Percentiles rank a stretch among this genome's conserved stretches.
phyloP scores from a whole-genome alignment of 2,329 filamentous ascomycete genomes.

The Aureobasidium uvarum region DNA sequence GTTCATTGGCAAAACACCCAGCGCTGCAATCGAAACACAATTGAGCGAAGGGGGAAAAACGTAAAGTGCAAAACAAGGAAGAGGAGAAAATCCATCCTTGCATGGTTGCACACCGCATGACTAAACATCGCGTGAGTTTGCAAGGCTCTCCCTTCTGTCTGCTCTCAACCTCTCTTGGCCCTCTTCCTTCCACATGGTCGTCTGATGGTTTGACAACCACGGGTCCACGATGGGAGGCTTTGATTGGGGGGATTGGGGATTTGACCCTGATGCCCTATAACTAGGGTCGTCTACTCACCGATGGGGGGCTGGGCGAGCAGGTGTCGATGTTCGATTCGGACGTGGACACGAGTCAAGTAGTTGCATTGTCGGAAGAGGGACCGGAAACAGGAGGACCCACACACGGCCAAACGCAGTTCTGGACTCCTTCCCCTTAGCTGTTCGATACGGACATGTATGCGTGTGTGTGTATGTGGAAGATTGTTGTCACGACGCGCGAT shows the following conservation, averaged over 20 bases:
- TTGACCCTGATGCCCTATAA: background rate
- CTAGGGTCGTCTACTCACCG: background rate
- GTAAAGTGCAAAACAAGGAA: background rate
- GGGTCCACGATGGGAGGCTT: background rate
- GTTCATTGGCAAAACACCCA: conserved; percentile 9
- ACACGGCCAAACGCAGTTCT: conserved; percentile 6
- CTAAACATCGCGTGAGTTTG: background rate
- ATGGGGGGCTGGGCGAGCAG: background rate
- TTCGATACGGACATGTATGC: background rate
- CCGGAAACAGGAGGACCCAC: background rate
- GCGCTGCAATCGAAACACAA: background rate
- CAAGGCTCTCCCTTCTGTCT: background rate
- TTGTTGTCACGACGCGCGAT: background rate
- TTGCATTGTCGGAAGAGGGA: background rate
- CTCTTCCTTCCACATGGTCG: background rate
- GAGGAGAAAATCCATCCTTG: background rate
- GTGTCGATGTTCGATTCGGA: background rate
- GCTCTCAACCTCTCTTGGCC: background rate
- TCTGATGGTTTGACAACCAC: background rate
- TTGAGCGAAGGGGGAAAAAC: background rate
- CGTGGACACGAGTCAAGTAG: conserved; percentile 8
- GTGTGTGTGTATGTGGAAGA: background rate
- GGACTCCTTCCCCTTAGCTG: background rate
- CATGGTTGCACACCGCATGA: background rate
- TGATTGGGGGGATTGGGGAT: background rate